Base-by-base conservation (phyloP, 306 rosid genomes). In the Senna tora region DNA sequence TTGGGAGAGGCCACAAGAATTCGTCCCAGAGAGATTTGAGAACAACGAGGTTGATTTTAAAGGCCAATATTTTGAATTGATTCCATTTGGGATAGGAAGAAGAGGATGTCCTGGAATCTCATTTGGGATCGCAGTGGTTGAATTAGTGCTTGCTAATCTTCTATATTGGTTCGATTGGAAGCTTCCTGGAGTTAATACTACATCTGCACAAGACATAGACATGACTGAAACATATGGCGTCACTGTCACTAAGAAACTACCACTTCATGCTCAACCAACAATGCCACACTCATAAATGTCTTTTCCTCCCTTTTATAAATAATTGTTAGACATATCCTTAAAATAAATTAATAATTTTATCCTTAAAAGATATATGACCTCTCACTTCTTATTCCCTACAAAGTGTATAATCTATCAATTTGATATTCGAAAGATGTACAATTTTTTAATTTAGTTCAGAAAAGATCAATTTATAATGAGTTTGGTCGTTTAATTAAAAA, bases 141-240 rank as follows among this genome's bases (percentile, higher is more conserved):
- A 46, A 30, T 59, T 12, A 45, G 2, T 32, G 7, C 68, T 72
- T 17, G 59, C 69, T 45, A 72, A 72, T 72, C 69, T 72, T 59
- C 6, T 72, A 4, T 19, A 47, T 46, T 72, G 59, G 69, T 72
- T 87, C 39, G 81, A 80, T n/a, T 87, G 86, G 89, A 71, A 77
- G 57, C 49, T 80, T 8, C 55, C 68, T 0, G 30, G 30, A 25
- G 28, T 3, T 25, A 3, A 12, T 12, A 53, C 15, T n/a, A 41
- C 0, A 9, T 5, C 3, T 6, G 2, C 4, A 9, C 15, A 59
- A 5, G 45, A 71, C 14, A 30, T 84, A 62, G 84, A 81, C 54
- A 81, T 79, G 71, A 67, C 33, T 21, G 86, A 85, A 21, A 21
- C 12, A 0, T 21, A n/a, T n/a, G 79, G 81, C 6, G 4, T 77